Evolutionary conservation across 1,139 yeast species (phyloP).

Genomic region (Kodamaea derodonti): DNA sequence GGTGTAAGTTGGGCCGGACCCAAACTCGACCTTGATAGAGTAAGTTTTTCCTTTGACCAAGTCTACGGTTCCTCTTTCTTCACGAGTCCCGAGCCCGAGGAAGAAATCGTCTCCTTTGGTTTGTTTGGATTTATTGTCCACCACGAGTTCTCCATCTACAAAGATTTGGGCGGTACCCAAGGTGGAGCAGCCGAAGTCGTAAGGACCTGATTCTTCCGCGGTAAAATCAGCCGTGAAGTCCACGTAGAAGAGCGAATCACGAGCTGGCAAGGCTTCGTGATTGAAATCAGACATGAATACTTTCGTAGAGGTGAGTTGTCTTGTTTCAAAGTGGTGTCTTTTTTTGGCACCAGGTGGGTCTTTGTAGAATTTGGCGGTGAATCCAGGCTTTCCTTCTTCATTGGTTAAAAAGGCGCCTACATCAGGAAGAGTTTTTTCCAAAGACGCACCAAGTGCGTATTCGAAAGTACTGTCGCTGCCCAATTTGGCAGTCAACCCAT

Average conservation of each 20-base stretch:
- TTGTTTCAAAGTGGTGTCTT: constrained; percentile 6
- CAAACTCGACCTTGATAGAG: constrained; percentile 46
- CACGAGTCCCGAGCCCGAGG: constrained; percentile 48
- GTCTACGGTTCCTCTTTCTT: constrained; percentile 34
- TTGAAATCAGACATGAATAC: constrained; percentile 9
- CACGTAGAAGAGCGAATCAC: constrained; percentile 23
- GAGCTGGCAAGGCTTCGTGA: constrained; percentile 3
- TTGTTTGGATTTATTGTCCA: constrained; percentile 56
- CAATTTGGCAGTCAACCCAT: constrained; percentile 26
- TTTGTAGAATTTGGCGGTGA: constrained; percentile 31
- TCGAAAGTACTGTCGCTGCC: constrained; percentile 9
- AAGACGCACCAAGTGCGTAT: constrained; percentile 30
- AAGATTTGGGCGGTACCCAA: constrained; percentile 55
- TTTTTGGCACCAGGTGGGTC: constrained; percentile 27
- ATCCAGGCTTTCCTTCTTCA: constrained; percentile 39
- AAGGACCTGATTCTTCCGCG: constrained; percentile 46
- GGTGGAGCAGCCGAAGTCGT: constrained; percentile 48
- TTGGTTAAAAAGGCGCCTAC: constrained; percentile 18
- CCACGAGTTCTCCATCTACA: constrained; percentile 48
- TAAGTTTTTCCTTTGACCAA: constrained; percentile 42
- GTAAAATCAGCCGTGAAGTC: constrained; percentile 41
- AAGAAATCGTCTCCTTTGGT: constrained; percentile 43
- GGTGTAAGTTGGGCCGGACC: constrained; percentile 45
- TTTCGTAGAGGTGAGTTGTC: constrained; percentile 3
- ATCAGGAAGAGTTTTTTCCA: constrained; percentile 30